Percentiles rank a stretch among this genome's conserved stretches.
These are phyloP conservation scores for Cladophialophora chaetospira DNA, from an alignment of 2,329 filamentous ascomycete species.

Conservation along the genomic window DNA sequence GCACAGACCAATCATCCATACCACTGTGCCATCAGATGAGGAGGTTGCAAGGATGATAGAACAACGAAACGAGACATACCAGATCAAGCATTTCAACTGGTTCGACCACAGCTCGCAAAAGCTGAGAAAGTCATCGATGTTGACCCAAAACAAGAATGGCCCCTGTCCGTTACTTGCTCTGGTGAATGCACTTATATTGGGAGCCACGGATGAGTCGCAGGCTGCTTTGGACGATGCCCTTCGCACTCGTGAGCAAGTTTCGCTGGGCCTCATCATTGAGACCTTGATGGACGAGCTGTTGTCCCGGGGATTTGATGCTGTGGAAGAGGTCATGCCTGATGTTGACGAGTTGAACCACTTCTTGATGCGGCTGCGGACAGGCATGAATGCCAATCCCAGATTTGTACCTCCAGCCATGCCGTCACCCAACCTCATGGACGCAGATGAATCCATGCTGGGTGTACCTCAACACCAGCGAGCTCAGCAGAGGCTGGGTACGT, in stretches of 20 bases:
- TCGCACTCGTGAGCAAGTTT: constrained; percentile 80
- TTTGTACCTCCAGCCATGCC: constrained; percentile 65
- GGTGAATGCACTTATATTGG: constrained; percentile 87
- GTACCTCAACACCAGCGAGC: constrained; percentile 20
- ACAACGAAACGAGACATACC: constrained; percentile 75
- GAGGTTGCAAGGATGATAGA: constrained; percentile 42
- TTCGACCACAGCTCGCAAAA: constrained; percentile 65
- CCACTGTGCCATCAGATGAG: constrained; percentile 30
- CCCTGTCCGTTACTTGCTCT: constrained; percentile 91
- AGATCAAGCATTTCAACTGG: constrained; percentile 91
- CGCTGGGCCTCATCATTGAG: constrained; percentile 79
- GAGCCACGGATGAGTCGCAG: constrained; percentile 66
- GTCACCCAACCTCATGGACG: constrained; percentile 45
- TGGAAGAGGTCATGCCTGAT: constrained; percentile 68
- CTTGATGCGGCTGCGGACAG: constrained; percentile 83
- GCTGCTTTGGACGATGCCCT: constrained; percentile 78
- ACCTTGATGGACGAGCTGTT: constrained; percentile 93
- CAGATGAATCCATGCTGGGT: constrained; percentile 30
- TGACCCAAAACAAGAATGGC: constrained; percentile 91
- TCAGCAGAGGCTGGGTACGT: constrained; percentile 63
- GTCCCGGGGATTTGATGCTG: constrained; percentile 66
- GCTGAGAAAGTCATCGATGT: constrained; percentile 76
- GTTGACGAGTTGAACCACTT: constrained; percentile 86
- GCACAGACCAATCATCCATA: constrained; percentile 21
- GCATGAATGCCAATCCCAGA: constrained; percentile 96